These are phyloP conservation scores for Talaromyces albobiverticillius DNA, from an alignment of 2,329 filamentous ascomycete genomes.

Conservation along the genomic window DNA sequence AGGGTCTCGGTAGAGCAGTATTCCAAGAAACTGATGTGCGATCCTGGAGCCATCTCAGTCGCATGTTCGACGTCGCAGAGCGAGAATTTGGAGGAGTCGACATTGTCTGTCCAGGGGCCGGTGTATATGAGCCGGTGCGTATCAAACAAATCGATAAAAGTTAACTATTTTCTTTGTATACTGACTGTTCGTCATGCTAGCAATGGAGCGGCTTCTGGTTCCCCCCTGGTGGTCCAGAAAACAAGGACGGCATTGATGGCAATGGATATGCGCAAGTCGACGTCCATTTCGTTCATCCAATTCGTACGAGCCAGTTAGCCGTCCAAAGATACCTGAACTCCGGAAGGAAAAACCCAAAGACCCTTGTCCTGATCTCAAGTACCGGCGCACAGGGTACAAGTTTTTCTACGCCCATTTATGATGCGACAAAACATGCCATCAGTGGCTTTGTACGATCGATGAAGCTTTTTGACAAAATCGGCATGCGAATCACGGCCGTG, in stretches of 20 bases:
- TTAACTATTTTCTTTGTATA: too few species aligned
- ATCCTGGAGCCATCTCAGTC: conserved; percentile 48
- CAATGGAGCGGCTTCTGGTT: conserved; percentile 50
- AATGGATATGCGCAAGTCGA: conserved; percentile 47
- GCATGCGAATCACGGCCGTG: conserved; percentile 59
- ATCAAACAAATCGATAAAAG: background rate
- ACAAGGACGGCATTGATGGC: conserved; percentile 36
- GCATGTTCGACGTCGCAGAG: conserved; percentile 49
- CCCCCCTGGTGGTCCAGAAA: conserved; percentile 42
- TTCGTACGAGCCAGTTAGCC: conserved; percentile 51
- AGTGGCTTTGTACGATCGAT: conserved; percentile 50
- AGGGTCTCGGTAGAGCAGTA: conserved; percentile 32
- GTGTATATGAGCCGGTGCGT: conserved; percentile 42
- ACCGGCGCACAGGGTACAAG: conserved; percentile 42
- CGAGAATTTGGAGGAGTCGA: conserved; percentile 46
- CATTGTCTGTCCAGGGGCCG: conserved; percentile 47
- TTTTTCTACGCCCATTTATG: conserved; percentile 45
- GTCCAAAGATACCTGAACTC: conserved; percentile 44
- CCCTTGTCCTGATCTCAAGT: conserved; percentile 48
- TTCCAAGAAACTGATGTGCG: conserved; percentile 48
- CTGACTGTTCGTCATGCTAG: conserved; percentile 22
- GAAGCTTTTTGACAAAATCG: conserved; percentile 46
- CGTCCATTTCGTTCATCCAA: conserved; percentile 52
- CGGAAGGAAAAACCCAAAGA: conserved; percentile 32
- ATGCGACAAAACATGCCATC: conserved; percentile 48